These are phyloP conservation scores for Cladosporium sp. DNA, from an alignment of 2,329 filamentous ascomycete genomes.

Conservation along the genomic window DNA sequence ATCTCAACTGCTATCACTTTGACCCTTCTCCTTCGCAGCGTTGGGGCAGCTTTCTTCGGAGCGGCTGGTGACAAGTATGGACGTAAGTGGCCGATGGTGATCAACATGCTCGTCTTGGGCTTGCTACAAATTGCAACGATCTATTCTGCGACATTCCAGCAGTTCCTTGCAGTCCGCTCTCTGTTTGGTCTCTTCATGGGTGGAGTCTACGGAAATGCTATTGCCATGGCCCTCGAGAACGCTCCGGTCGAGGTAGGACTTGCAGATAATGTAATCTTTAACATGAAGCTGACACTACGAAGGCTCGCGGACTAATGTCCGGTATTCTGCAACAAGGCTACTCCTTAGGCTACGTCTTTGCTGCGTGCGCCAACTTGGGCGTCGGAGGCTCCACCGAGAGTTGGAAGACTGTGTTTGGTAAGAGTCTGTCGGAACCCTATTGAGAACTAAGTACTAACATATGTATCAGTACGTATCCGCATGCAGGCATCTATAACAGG, in stretches of 20 bases:
- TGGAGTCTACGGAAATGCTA: slow-evolving; percentile 70
- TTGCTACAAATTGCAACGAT: slow-evolving; percentile 73
- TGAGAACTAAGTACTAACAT: not conserved
- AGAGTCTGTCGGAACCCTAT: not conserved
- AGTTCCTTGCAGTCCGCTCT: slow-evolving; percentile 70
- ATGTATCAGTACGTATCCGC: not conserved
- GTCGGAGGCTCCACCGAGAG: slow-evolving; percentile 60
- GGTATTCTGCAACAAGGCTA: slow-evolving; percentile 78
- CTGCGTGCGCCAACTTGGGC: slow-evolving; percentile 69
- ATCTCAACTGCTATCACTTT: slow-evolving; percentile 73
- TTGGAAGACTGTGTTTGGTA: slow-evolving; percentile 59
- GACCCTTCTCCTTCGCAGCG: slow-evolving; percentile 67
- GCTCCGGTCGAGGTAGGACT: slow-evolving; percentile 50
- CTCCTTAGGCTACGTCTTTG: slow-evolving; percentile 73
- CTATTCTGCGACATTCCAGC: slow-evolving; percentile 65
- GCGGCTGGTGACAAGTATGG: slow-evolving; percentile 75
- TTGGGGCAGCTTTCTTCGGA: slow-evolving; percentile 73
- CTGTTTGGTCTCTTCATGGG: slow-evolving; percentile 78
- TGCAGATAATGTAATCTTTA: not conserved
- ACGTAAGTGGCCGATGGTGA: slow-evolving; percentile 54
- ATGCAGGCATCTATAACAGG: not conserved
- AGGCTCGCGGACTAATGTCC: slow-evolving; percentile 71
- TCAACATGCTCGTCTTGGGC: slow-evolving; percentile 71
- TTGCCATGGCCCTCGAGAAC: slow-evolving; percentile 74
- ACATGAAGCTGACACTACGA: not conserved